These are phyloP conservation scores for Laburnicola sp. DNA, from an alignment of 2,329 filamentous ascomycete species.

Conservation along the genomic window DNA sequence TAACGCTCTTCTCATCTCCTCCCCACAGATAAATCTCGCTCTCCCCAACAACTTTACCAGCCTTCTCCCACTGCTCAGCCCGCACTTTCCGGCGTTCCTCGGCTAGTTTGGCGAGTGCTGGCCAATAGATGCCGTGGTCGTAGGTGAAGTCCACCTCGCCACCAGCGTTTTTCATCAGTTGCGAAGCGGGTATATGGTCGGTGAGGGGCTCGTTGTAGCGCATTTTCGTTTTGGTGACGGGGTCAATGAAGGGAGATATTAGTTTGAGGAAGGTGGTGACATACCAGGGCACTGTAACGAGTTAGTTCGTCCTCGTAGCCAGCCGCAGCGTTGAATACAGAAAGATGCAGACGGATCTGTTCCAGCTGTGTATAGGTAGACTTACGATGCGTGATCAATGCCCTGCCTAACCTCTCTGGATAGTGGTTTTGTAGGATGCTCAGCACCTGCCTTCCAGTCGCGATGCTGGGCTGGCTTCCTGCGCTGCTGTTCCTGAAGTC, in stretches of 20 bases:
- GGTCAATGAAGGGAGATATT: slow-evolving; percentile 95
- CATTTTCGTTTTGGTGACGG: slow-evolving; percentile 88
- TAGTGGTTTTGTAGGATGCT: slow-evolving; percentile 94
- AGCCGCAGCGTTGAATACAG: too few relatives aligned
- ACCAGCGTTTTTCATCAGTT: slow-evolving; percentile 78
- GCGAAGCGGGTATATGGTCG: slow-evolving; percentile 76
- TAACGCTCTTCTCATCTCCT: slow-evolving; percentile 47
- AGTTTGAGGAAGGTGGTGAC: slow-evolving; percentile 95
- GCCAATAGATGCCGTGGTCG: slow-evolving; percentile 88
- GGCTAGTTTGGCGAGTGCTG: slow-evolving; percentile 73
- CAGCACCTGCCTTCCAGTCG: slow-evolving; percentile 79
- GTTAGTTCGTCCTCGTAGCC: not conserved
- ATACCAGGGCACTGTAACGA: slow-evolving; percentile 75
- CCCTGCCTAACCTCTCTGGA: slow-evolving; percentile 85
- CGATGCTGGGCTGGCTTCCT: slow-evolving; percentile 74
- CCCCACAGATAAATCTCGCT: slow-evolving; percentile 83
- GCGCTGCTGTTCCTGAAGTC: slow-evolving; percentile 84
- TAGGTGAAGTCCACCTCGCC: slow-evolving; percentile 89
- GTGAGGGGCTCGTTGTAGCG: slow-evolving; percentile 95
- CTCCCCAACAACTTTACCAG: slow-evolving; percentile 81
- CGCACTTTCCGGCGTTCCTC: slow-evolving; percentile 65
- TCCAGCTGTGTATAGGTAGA: slow-evolving; percentile 19
- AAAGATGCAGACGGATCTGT: too few relatives aligned
- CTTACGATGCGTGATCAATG: slow-evolving; percentile 85
- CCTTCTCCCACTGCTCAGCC: slow-evolving; percentile 73